A percentile compares a stretch with the other conserved stretches of the same genome.
These are phyloP conservation scores for Claviceps quebecensis DNA, from an alignment of 2,329 filamentous ascomycete genomes.

Conservation along the genomic window DNA sequence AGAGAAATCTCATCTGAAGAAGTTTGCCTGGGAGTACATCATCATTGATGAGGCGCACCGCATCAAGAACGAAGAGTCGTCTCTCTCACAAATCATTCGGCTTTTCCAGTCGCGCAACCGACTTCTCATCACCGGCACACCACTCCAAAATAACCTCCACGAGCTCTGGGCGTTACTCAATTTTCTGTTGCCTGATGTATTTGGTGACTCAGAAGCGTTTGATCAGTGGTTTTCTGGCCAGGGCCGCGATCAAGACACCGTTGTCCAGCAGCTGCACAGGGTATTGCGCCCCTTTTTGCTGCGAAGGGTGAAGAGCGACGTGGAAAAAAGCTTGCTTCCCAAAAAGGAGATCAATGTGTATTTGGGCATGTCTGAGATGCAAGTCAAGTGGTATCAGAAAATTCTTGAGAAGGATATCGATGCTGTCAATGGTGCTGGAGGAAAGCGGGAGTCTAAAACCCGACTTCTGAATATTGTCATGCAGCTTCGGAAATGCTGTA, in stretches of 20 bases:
- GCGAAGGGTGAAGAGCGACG: constrained; percentile 90
- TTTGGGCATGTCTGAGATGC: constrained; percentile 98
- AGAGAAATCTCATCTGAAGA: constrained; percentile 88
- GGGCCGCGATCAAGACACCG: constrained; percentile 80
- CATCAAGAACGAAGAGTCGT: constrained; percentile 99
- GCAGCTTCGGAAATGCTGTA: constrained; percentile 98
- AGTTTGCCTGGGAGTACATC: constrained; percentile 99
- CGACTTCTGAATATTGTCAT: constrained; percentile 96
- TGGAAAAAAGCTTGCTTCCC: constrained; percentile 91
- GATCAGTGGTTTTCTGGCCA: constrained; percentile 96
- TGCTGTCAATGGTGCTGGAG: constrained; percentile 89
- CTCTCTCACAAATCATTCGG: constrained; percentile 88
- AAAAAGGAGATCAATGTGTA: constrained; percentile 98
- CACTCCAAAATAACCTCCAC: constrained; percentile 93
- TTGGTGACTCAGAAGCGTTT: constrained; percentile 91
- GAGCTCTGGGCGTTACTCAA: constrained; percentile 96
- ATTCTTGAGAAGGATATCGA: constrained; percentile 99
- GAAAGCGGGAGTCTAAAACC: constrained; percentile 95
- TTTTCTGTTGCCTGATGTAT: constrained; percentile 94
- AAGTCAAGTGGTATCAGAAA: constrained; percentile 98
- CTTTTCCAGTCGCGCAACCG: constrained; percentile 93
- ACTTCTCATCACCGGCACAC: constrained; percentile 89
- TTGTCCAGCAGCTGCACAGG: constrained; percentile 89
- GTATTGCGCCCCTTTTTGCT: constrained; percentile 88
- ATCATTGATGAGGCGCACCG: constrained; percentile 96